Conservation (phyloP, 148 eudicot species). For the Drosera capensis region DNA sequence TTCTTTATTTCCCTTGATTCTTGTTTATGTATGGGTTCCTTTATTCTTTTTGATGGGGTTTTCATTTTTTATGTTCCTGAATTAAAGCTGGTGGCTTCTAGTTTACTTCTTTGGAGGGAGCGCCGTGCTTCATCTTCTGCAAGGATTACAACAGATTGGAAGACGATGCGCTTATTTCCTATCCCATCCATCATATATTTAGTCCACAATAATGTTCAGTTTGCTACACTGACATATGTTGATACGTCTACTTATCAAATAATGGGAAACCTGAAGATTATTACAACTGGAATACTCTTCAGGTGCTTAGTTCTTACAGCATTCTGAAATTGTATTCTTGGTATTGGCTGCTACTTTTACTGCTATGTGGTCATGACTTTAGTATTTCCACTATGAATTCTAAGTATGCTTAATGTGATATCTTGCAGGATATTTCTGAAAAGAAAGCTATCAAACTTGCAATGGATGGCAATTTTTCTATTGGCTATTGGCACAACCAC, state of each 20-base stretch:
- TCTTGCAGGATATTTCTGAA: constrained; percentile 61
- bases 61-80: too few relatives aligned
- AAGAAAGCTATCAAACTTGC: constrained; percentile 83
- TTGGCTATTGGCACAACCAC: constrained; percentile 96
- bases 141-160: constrained; percentile 94
- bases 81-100: constrained; percentile 48
- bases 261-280: constrained; percentile 92
- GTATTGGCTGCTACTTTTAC: background rate
- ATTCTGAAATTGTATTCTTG: constrained; percentile 1
- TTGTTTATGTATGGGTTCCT: too few relatives aligned
- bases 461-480: constrained; percentile 87
- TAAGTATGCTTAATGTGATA: background rate
- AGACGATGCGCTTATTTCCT: constrained; percentile 66
- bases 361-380: background rate
- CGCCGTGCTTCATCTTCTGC: constrained; percentile 39
- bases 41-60: too few relatives aligned
- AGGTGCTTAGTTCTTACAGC: constrained; percentile 27
- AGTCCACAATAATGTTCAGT: constrained; percentile 90
- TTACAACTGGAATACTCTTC: constrained; percentile 84
- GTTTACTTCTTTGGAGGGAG: constrained; percentile 80
- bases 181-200: constrained; percentile 93
- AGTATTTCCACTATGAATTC: background rate
- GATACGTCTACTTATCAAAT: constrained; percentile 96
- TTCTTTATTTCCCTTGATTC: too few relatives aligned
- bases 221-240: constrained; percentile 89